Base-by-base conservation (phyloP, 2,329 filamentous ascomycete species). In the Dryadomyces quercivorus region DNA sequence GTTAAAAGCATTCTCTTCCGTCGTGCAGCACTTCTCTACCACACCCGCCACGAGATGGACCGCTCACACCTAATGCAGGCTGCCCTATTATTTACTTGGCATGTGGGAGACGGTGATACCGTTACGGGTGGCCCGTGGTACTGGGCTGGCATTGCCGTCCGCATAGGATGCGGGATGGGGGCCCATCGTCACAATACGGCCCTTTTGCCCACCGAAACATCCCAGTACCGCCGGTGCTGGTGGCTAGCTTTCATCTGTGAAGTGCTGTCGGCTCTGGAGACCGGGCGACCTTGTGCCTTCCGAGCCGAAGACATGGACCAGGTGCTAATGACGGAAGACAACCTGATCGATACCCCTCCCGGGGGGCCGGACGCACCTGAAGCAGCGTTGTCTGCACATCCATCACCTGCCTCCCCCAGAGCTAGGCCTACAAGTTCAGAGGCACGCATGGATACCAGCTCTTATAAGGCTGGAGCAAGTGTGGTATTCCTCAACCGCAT, bases 111-210 rank as follows among this genome's bases (percentile, higher is more conserved):
- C 53, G 54, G 55, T 1, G 63, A 65, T 47, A 59, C 57, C 6
- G 58, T 63, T 1, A 49, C 52, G 21, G 53, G 55, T 21, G 63
- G 64, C 38, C 55, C 57, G 0, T 65, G 59, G 43, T 64, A 62
- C 45, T 66, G 64, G 64, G 44, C 50, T 5, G 64, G 63, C 22
- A 56, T 61, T 38, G 64, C 64, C 2, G 51, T 55, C 16, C 59
- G 64, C n/a, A 63, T 64, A 38, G 63, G 58, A 10, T 63, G 60
- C 50, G 64, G 64, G 10, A 48, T 66, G 38, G 64, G 62, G 6
- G 54, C 62, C 52, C 63, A 66, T 44, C 60, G 63, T 55, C 20
- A 58, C 44, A 54, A 57, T n/a, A 16, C 36, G 8, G 42, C 46
- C 10, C 54, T 56, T 21, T 54, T 51, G 12, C n/a, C n/a, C 3